Evolutionary conservation across 257 asterid species (phyloP).

Genomic region (Penstemon davidsonii): DNA sequence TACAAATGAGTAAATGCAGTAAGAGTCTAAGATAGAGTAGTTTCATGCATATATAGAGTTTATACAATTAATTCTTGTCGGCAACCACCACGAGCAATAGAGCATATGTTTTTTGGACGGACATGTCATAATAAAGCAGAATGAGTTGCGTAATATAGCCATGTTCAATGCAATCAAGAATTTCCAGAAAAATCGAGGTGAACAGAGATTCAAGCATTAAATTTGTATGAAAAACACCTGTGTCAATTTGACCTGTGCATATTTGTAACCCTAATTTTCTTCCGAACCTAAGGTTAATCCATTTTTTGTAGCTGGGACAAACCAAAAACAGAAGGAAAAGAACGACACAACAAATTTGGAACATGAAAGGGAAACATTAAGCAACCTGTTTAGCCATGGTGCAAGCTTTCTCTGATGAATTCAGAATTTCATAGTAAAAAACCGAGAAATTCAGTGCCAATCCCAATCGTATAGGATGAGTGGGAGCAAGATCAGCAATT

Average conservation of each 20-base stretch:
- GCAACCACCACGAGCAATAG: too few species aligned
- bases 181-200: too few species aligned
- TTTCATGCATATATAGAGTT: neutral
- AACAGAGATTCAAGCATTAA: too few species aligned
- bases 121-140: too few species aligned
- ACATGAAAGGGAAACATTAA: neutral
- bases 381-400: constrained; percentile 67
- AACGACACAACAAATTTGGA: too few species aligned
- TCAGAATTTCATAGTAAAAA: constrained; percentile 71
- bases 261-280: neutral
- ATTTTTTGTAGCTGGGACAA: neutral
- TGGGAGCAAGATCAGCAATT: constrained; percentile 64
- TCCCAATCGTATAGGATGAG: constrained; percentile 75
- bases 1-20: neutral
- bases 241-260: too few species aligned
- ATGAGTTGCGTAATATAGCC: too few species aligned
- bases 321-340: neutral
- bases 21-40: neutral
- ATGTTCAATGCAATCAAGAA: too few species aligned
- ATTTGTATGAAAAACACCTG: neutral
- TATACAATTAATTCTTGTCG: too few species aligned
- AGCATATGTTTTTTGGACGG: too few species aligned
- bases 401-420: constrained; percentile 72
- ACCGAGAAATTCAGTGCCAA: constrained; percentile 79
- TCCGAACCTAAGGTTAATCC: neutral